Conservation (phyloP, 306 rosid genomes). For the Phaseolus lunatus region DNA sequence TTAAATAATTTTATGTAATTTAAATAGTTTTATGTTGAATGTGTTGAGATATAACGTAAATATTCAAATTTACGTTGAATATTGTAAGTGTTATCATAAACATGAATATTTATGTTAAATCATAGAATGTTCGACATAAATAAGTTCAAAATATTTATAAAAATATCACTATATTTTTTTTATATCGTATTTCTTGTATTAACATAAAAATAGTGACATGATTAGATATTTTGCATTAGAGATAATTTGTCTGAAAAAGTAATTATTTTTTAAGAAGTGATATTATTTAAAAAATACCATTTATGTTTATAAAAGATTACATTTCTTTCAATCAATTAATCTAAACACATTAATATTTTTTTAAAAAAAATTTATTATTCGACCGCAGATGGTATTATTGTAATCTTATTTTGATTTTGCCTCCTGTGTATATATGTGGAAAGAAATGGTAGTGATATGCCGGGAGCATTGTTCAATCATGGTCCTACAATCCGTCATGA, state of each 20-base stretch:
- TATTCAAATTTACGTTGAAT: too few species aligned
- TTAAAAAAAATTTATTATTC: not conserved
- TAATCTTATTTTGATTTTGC: not conserved
- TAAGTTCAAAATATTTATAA: too few species aligned
- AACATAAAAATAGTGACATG: too few species aligned
- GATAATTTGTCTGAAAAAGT: not conserved
- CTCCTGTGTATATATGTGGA: not conserved
- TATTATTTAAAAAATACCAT: not conserved
- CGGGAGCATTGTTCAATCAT: conserved; percentile 3
- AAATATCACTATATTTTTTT: too few species aligned
- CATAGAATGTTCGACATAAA: too few species aligned
- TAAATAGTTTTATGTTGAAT: too few species aligned
- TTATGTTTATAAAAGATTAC: not conserved
- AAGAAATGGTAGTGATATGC: not conserved
- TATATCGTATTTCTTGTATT: too few species aligned
- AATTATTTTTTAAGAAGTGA: not conserved
- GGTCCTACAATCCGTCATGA: not conserved
- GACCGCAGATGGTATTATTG: not conserved
- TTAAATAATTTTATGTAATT: too few species aligned
- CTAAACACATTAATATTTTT: not conserved
- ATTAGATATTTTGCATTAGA: too few species aligned
- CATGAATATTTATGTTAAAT: too few species aligned
- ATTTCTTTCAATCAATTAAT: not conserved
- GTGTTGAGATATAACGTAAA: too few species aligned
- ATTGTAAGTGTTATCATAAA: too few species aligned